These are phyloP conservation scores for Phellopilus nigrolimitatus DNA, from an alignment of 1,284 basidiomycete genomes.

Conservation along the genomic window DNA sequence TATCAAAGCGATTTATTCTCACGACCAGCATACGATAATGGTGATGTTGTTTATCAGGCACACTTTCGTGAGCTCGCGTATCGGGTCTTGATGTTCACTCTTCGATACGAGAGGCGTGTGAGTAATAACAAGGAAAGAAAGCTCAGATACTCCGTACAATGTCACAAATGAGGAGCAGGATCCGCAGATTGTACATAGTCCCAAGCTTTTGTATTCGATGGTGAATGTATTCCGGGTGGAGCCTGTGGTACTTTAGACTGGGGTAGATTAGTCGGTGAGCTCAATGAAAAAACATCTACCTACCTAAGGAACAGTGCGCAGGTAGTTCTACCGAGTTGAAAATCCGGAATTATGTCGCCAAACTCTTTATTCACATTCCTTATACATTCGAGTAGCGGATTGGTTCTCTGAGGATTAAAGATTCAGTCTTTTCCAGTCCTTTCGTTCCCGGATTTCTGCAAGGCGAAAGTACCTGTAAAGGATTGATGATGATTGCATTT, in stretches of 20 bases:
- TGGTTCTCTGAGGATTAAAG: slow-evolving; percentile 83
- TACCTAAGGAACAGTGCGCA: slow-evolving; percentile 91
- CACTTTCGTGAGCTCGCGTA: slow-evolving; percentile 91
- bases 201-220: slow-evolving; percentile 85
- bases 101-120: too few relatives aligned
- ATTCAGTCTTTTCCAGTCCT: neutral
- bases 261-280: neutral
- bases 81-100: slow-evolving; percentile 87
- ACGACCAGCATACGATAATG: slow-evolving; percentile 91
- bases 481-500: slow-evolving; percentile 74
- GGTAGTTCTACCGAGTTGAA: slow-evolving; percentile 92
- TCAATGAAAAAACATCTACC: slow-evolving; percentile 17
- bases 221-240: slow-evolving; percentile 98
- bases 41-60: slow-evolving; percentile 93
- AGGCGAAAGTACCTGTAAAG: slow-evolving; percentile 43
- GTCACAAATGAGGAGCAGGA: slow-evolving; percentile 91
- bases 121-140: neutral
- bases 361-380: slow-evolving; percentile 92
- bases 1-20: slow-evolving; percentile 30
- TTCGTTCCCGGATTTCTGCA: neutral
- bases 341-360: slow-evolving; percentile 91
- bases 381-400: slow-evolving; percentile 82
- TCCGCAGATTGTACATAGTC: slow-evolving; percentile 75
- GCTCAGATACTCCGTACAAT: slow-evolving; percentile 48
- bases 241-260: slow-evolving; percentile 90